These are phyloP conservation scores for Grosmannia penicillata DNA, from an alignment of 2,329 filamentous ascomycete species.

Conservation along the genomic window DNA sequence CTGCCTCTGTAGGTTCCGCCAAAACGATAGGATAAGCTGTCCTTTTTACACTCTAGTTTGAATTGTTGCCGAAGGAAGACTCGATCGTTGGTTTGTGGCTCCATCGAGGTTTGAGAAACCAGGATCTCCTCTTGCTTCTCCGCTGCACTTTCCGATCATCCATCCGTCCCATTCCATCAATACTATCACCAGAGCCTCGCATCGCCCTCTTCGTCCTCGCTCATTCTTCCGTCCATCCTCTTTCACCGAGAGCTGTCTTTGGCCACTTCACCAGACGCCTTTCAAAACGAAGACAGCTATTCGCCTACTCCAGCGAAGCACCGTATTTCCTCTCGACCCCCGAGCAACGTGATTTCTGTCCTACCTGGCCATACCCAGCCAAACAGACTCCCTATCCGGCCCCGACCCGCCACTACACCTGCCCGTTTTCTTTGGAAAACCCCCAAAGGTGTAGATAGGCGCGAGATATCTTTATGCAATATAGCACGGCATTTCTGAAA, in stretches of 20 bases:
- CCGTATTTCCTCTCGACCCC: not conserved
- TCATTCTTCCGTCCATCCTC: not conserved
- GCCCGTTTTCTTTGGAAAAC: constrained; percentile 86
- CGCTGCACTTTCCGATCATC: constrained; percentile 1
- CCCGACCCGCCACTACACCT: constrained; percentile 53
- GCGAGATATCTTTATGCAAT: constrained; percentile 28
- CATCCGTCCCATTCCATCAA: not conserved
- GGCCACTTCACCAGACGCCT: constrained; percentile 5
- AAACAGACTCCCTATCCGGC: constrained; percentile 4
- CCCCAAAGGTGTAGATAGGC: constrained; percentile 69
- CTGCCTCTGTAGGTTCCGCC: not conserved
- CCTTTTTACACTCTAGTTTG: too few relatives aligned
- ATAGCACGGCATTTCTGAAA: constrained; percentile 4
- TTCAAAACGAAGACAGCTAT: not conserved
- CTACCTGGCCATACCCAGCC: constrained; percentile 12
- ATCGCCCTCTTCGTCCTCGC: not conserved
- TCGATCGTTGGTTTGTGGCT: too few relatives aligned
- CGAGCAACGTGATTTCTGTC: constrained; percentile 13
- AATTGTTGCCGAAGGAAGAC: too few relatives aligned
- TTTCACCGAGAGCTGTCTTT: constrained; percentile 3
- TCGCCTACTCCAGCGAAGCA: not conserved
- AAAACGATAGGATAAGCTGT: not conserved
- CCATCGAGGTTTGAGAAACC: constrained; percentile 8
- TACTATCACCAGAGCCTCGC: not conserved
- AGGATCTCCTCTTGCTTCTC: not conserved